Evolutionary conservation across 176 grass and related monocot species (phyloP).

Genomic region (Carex littledalei): DNA sequence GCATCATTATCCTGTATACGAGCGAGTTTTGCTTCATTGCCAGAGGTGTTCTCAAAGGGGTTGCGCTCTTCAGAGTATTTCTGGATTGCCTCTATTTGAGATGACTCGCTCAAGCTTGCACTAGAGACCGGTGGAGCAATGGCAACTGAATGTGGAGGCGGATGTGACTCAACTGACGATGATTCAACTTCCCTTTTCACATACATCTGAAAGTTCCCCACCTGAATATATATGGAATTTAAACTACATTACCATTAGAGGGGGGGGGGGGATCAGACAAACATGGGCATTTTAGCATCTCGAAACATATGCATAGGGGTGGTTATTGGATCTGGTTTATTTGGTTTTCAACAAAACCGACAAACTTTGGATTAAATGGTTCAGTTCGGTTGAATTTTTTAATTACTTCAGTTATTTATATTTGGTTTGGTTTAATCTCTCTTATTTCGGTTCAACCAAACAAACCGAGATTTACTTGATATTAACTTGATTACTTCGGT

Average conservation of each 20-base stretch:
- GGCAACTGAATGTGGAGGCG: constrained; percentile 15
- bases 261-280: too few relatives aligned
- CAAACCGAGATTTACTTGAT: too few relatives aligned
- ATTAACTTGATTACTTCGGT: too few relatives aligned
- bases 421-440: too few relatives aligned
- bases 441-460: too few relatives aligned
- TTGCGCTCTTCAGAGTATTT: constrained; percentile 6
- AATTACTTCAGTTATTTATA: too few relatives aligned
- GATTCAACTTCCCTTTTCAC: constrained; percentile 34
- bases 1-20: constrained; percentile 21
- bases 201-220: constrained; percentile 44
- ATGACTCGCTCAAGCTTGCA: background rate
- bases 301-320: background rate
- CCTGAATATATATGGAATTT: constrained; percentile 17
- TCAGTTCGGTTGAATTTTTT: too few relatives aligned
- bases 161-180: background rate
- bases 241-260: background rate
- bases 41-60: constrained; percentile 27
- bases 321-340: too few relatives aligned
- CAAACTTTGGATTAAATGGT: too few relatives aligned
- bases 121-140: constrained; percentile 15
- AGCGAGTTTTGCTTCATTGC: constrained; percentile 25
- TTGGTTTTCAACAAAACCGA: too few relatives aligned
- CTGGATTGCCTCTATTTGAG: background rate
- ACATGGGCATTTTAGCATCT: background rate